Base-by-base conservation (phyloP, 345 rosid genomes). In the Acer yangbiense region DNA sequence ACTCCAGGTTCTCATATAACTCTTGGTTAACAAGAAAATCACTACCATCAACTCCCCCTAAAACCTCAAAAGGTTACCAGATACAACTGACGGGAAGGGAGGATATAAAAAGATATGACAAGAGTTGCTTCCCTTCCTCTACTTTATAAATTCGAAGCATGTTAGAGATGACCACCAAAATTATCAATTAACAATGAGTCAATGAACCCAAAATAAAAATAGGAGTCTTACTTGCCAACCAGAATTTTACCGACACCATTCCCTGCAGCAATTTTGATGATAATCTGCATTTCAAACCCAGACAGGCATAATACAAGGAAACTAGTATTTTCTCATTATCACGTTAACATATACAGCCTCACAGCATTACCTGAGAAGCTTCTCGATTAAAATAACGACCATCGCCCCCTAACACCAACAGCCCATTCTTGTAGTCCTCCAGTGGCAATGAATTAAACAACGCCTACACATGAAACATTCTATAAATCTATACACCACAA, bases 221-320 rank as follows among this genome's bases (percentile, higher is more conserved):
- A 60, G 64, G 8, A 60, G 13, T 60, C 97, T 90, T 75, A 96
- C 94, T 70, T 83, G 87, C 99, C 97, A 75, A 96, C 98, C 76
- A 92, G 77, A 71, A 94, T 92, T 76, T 89, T 84, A 50, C 91
- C 97, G 68, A 89, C 97, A 68, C 94, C 97, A 84, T 96, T 96
- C 73, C 97, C 99, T 1, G 94, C 98, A 2, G 98, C 99, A 83
- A 96, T 91, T 89, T 94, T 94, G 77, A 92, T 94, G 17, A 94
- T 92, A 67, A 86, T 90, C 98, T 96, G 92, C 75, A 84, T 66
- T 77, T 76, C 61, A 55, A 81, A 86, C 76, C 43, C 69, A 79
- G 23, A 76, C 8, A 44, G 48, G 18, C 39, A 35, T 67, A 57
- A 78, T 71, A 9, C 50, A 78, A 63, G 60, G 9, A 18, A 62